Conservation (phyloP, 2,329 filamentous ascomycete genomes). For the Endoconidiophora polonica region DNA sequence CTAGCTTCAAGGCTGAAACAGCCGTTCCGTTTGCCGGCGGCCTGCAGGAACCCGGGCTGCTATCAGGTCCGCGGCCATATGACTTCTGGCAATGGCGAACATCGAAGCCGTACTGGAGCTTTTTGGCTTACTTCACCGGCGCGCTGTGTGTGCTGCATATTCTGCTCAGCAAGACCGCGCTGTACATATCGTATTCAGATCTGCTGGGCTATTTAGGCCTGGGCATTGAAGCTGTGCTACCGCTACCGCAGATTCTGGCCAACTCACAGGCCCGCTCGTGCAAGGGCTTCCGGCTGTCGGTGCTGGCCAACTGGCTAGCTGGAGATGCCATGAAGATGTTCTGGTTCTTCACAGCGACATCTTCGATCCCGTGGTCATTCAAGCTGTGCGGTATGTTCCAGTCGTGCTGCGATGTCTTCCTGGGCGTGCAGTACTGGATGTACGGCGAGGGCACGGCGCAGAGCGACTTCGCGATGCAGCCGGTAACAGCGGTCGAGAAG, state of each 20-base stretch:
- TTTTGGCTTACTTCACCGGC: constrained; percentile 50
- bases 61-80: constrained; percentile 42
- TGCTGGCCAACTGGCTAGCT: constrained; percentile 61
- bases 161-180: constrained; percentile 38
- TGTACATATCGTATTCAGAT: constrained; percentile 50
- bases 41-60: constrained; percentile 16
- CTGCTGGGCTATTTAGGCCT: constrained; percentile 61
- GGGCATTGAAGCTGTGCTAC: constrained; percentile 64
- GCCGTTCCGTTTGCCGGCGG: constrained; percentile 40
- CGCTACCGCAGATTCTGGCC: constrained; percentile 59
- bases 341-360: constrained; percentile 59
- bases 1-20: constrained; percentile 39
- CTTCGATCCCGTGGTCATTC: constrained; percentile 59
- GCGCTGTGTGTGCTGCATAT: constrained; percentile 47
- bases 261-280: constrained; percentile 54
- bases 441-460: constrained; percentile 31
- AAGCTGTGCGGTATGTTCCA: constrained; percentile 73
- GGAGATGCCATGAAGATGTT: constrained; percentile 81
- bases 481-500: constrained; percentile 10
- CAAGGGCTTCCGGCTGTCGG: constrained; percentile 60
- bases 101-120: constrained; percentile 64
- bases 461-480: constrained; percentile 11
- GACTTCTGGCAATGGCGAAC: constrained; percentile 73
- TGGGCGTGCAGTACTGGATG: constrained; percentile 58
- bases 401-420: constrained; percentile 55